Evolutionary conservation across 1,284 basidiomycete genomes (phyloP), one percentile per base, ranked within the genome.

Genomic region (Hymenochaete sp.): DNA sequence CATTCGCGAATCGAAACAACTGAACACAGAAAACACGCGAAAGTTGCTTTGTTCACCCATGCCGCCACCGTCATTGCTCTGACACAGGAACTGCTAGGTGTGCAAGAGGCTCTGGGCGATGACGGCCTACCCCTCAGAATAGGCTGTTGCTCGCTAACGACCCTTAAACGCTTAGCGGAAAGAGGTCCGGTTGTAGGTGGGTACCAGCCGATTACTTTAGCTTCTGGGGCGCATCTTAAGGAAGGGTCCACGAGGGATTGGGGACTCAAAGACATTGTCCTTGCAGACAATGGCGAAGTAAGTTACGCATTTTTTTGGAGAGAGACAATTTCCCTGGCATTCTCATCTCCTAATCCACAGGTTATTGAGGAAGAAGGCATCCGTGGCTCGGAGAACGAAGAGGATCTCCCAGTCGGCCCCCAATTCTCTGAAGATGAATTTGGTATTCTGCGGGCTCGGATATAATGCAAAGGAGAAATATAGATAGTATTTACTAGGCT

Each of bases 41-140:
- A 71, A 5, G 65, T 90, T 10, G 57, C 92, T 28, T 62, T 93
- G 22, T 71, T 89, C 52, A 79, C 76, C 48, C 89, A 93, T 59
- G 89, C 89, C 0, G 89, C 87, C 11, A 82, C 86, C 3, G 68
- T 72, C 50, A 87, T 89, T 51, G 77, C 80, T 2, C 71, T 93
- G 35, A 73, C 73, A 3, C 67, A 79, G 44, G 74, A 67, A 31
- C 67, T 92, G 29, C 52, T 77, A 4, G n/a, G n/a, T n/a, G n/a
- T n/a, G n/a, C n/a, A n/a, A n/a, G n/a, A n/a, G n/a, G n/a, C n/a
- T n/a, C 5, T 35, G 5, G 76, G 72, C 1, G 68, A 80, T 40
- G 64, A 66, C 22, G 58, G 61, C 1, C 45, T 77, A 24, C 68
- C 72, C 3, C 55, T 87, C 27, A 64, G 78, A 45, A 73, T 80